Conservation (phyloP, 495 filamentous ascomycete species). For the Podospora fimiseda region DNA sequence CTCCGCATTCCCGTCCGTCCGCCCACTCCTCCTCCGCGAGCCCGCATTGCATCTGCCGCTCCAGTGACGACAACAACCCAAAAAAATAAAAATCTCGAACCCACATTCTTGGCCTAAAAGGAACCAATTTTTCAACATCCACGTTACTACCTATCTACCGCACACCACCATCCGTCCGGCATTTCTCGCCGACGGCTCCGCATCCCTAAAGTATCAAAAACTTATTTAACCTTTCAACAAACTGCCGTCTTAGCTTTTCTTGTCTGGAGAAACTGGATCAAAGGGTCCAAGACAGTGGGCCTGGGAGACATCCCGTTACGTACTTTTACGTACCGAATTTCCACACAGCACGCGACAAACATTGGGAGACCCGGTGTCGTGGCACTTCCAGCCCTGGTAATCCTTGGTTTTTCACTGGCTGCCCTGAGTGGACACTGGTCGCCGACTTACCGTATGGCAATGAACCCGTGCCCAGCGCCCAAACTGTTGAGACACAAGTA, state of each 20-base stretch:
- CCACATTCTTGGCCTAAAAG: neutral
- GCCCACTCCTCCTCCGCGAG: no score
- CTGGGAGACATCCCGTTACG: conserved; percentile 16
- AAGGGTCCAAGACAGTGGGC: conserved; percentile 10
- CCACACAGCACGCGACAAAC: conserved; percentile 15
- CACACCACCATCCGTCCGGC: neutral
- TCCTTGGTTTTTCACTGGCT: neutral
- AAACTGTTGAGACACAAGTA: conserved; percentile 12
- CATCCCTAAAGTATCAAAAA: neutral
- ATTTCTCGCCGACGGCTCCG: neutral
- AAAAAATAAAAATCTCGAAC: neutral
- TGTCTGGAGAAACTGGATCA: neutral
- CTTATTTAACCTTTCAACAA: neutral
- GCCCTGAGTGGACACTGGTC: no score
- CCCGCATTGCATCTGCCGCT: no score
- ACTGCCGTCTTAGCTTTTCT: neutral
- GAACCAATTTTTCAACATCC: neutral
- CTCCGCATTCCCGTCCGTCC: neutral
- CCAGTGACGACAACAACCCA: conserved; percentile 3
- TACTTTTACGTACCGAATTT: conserved; percentile 28
- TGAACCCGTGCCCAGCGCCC: conserved; percentile 16
- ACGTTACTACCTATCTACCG: neutral
- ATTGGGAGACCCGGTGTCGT: conserved; percentile 6
- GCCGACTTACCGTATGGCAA: conserved; percentile 16
- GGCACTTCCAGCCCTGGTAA: conserved; percentile 5